Conservation (phyloP, 1,284 basidiomycete genomes). For the Marasmius tenuissimus region DNA sequence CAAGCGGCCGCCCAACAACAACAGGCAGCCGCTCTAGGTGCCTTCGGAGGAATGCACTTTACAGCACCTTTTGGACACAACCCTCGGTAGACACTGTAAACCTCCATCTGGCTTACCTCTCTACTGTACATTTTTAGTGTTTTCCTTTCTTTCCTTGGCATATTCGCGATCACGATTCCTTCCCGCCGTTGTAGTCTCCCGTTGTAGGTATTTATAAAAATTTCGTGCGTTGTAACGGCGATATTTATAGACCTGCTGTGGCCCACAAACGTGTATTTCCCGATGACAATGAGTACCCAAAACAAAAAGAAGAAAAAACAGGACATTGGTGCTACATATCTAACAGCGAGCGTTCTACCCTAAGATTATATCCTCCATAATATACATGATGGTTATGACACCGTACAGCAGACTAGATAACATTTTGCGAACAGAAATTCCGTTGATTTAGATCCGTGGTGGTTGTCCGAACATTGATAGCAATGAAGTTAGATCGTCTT, state of each 20-base stretch:
- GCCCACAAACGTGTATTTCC: too few relatives aligned
- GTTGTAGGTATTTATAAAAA: not conserved
- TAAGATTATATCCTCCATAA: too few relatives aligned
- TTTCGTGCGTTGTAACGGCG: not conserved
- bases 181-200: not conserved
- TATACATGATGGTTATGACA: too few relatives aligned
- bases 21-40: constrained; percentile 12
- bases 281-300: too few relatives aligned
- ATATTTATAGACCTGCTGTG: too few relatives aligned
- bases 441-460: constrained; percentile 8
- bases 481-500: constrained; percentile 46
- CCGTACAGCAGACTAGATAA: not conserved
- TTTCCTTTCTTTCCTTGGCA: not conserved
- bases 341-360: too few relatives aligned
- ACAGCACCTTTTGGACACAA: constrained; percentile 9
- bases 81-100: not conserved
- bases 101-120: too few relatives aligned
- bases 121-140: not conserved
- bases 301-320: too few relatives aligned
- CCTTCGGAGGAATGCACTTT: constrained; percentile 10
- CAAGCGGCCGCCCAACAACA: constrained; percentile 10
- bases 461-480: constrained; percentile 47
- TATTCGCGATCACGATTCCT: not conserved
- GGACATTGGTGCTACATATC: too few relatives aligned
- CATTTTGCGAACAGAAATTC: not conserved